These are phyloP conservation scores for Vanrija pseudolonga DNA, from an alignment of 1,284 basidiomycete species.

Conservation along the genomic window DNA sequence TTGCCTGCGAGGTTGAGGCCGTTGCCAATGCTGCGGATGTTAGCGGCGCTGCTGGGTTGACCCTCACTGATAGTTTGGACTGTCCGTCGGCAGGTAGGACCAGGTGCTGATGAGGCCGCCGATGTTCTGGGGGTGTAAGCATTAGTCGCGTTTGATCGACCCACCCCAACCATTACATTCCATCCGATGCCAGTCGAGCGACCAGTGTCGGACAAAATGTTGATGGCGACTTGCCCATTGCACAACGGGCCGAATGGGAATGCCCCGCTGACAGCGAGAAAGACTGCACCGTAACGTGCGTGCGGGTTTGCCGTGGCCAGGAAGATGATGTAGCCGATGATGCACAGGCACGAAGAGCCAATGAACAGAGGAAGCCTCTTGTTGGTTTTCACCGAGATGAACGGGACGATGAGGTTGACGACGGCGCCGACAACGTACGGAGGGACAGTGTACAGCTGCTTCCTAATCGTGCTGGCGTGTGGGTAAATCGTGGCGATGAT, in stretches of 20 bases:
- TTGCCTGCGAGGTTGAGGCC: conserved; percentile 16
- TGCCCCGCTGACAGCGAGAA: conserved; percentile 8
- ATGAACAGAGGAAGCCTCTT: conserved; percentile 36
- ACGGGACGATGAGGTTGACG: conserved; percentile 29
- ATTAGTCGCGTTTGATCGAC: not conserved
- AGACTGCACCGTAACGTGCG: conserved; percentile 14
- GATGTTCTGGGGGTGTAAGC: conserved; percentile 4
- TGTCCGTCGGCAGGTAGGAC: conserved; percentile 20
- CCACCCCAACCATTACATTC: conserved; percentile 17
- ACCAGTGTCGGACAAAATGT: conserved; percentile 8
- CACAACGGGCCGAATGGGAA: conserved; percentile 13
- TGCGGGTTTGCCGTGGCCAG: conserved; percentile 14
- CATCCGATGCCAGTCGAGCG: conserved; percentile 12
- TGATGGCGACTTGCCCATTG: conserved; percentile 9
- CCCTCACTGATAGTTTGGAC: conserved; percentile 18
- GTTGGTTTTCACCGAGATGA: conserved; percentile 37
- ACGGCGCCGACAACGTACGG: conserved; percentile 40
- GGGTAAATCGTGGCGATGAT: conserved; percentile 33
- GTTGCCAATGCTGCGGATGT: conserved; percentile 11
- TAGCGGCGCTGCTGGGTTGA: no score
- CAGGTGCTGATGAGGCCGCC: conserved; percentile 26
- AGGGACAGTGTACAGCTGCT: conserved; percentile 45
- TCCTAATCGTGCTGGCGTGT: conserved; percentile 14
- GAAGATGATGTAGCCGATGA: conserved; percentile 36
- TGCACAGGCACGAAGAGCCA: conserved; percentile 28